Base-by-base conservation (phyloP, 2,329 filamentous ascomycete genomes). In the Trichoderma polysporum region DNA sequence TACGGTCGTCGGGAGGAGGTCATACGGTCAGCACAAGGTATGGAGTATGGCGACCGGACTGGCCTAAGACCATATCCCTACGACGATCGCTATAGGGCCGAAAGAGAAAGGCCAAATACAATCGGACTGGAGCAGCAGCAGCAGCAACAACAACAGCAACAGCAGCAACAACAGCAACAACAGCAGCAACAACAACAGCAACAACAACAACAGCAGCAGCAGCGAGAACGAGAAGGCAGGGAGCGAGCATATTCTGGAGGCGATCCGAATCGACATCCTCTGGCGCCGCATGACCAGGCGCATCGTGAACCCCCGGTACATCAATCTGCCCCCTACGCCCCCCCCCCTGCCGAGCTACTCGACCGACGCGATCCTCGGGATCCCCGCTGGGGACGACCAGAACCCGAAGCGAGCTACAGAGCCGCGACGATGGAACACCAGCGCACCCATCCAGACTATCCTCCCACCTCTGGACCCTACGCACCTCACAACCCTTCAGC, bases 41-140 rank as follows among this genome's bases (percentile, higher is more conserved):
- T 78, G 56, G 85, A 87, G 62, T 87, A 87, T 72, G 85, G 85
- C 68, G 86, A 88, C 53, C 80, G 83, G 61, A 77, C 79, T 13
- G 77, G 79, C 2, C 71, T 82, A 15, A 82, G 84, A 56, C 74
- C 77, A 3, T 76, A 77, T 60, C 74, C 75, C 2, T 86, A 84
- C 70, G 86, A 89, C 66, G 85, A 87, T 22, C 82, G 84, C 50
- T 87, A 82, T 65, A 79, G 83, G 66, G 75, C 79, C 15, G 84
- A 85, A 63, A 79, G 80, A 52, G 84, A 85, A 57, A 78, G 82
- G 31, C 78, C 80, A 62, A 76, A 79, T 65, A 83, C 83, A 52
- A 75, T 77, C 62, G 82, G 84, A 41, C 74, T 76, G 61, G 82
- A 59, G n/a, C 58, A 50, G 10, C 35, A 58, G 25, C 54, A 84